Evolutionary conservation across 2,329 filamentous ascomycete species (phyloP).

Genomic region (Graphilbum sp.): DNA sequence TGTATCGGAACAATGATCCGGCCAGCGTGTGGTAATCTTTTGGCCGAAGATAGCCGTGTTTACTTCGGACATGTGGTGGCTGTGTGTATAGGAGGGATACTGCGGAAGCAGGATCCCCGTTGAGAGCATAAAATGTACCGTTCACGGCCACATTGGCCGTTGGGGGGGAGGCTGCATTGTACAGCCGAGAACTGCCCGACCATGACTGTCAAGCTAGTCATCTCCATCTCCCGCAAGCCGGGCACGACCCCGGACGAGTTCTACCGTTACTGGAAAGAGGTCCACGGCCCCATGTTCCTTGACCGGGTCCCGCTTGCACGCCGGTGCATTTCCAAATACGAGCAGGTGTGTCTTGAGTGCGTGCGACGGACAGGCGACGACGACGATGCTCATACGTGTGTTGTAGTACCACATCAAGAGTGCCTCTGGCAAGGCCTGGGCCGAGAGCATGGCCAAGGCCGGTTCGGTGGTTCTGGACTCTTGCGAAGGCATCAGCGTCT

Average conservation of each 20-base stretch:
- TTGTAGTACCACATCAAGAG: background rate
- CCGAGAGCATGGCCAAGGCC: background rate
- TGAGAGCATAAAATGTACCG: too few relatives aligned
- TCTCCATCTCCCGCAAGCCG: background rate
- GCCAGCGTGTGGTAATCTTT: too few relatives aligned
- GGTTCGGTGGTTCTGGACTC: background rate
- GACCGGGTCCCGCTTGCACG: background rate
- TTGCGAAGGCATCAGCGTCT: background rate
- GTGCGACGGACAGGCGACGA: too few relatives aligned
- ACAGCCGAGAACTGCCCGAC: background rate
- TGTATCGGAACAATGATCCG: too few relatives aligned
- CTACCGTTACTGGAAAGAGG: background rate
- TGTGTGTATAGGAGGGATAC: too few relatives aligned
- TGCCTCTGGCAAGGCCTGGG: background rate
- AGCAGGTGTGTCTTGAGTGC: background rate
- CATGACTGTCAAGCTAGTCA: background rate
- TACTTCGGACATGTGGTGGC: too few relatives aligned
- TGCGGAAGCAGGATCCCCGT: too few relatives aligned
- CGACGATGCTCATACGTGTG: background rate
- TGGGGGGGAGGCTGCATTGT: too few relatives aligned
- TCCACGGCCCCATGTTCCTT: background rate
- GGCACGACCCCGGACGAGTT: background rate
- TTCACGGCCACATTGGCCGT: too few relatives aligned
- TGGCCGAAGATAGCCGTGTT: too few relatives aligned
- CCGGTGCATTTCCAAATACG: background rate